Evolutionary conservation across 352 stramenopile species (phyloP).

Genomic region (Phytophthora parvispora): DNA sequence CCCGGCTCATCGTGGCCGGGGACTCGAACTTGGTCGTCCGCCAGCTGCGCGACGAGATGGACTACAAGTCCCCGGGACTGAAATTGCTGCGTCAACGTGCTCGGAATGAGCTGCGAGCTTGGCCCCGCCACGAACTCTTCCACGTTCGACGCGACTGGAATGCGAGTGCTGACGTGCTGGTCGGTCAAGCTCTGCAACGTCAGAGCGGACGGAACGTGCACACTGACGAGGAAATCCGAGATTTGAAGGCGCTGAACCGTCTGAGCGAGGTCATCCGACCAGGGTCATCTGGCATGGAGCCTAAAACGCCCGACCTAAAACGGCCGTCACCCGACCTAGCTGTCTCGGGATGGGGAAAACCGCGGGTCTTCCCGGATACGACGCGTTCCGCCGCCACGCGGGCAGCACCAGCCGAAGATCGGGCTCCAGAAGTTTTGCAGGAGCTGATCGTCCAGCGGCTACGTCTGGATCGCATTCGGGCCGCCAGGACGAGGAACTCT

Average conservation of each 20-base stretch:
- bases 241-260: background rate
- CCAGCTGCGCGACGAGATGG: slow-evolving; percentile 2
- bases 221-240: background rate
- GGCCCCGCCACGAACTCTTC: background rate
- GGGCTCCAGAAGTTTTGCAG: no score
- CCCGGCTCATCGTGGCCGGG: background rate
- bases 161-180: slow-evolving; percentile 4
- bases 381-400: no score
- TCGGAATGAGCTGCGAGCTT: background rate
- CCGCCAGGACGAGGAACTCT: no score
- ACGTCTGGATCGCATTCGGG: no score
- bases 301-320: no score
- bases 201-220: background rate
- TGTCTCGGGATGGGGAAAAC: no score
- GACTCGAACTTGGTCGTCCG: slow-evolving; percentile 15
- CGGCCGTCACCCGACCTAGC: no score
- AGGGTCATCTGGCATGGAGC: no score
- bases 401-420: no score
- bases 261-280: no score
- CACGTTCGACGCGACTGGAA: slow-evolving; percentile 13
- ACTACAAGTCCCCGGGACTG: background rate
- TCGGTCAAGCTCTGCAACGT: slow-evolving; percentile 4
- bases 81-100: background rate
- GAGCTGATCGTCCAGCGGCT: no score
- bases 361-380: no score